Evolutionary conservation across 129 eudicot genomes (phyloP).

Genomic region (Flaveria robusta): DNA sequence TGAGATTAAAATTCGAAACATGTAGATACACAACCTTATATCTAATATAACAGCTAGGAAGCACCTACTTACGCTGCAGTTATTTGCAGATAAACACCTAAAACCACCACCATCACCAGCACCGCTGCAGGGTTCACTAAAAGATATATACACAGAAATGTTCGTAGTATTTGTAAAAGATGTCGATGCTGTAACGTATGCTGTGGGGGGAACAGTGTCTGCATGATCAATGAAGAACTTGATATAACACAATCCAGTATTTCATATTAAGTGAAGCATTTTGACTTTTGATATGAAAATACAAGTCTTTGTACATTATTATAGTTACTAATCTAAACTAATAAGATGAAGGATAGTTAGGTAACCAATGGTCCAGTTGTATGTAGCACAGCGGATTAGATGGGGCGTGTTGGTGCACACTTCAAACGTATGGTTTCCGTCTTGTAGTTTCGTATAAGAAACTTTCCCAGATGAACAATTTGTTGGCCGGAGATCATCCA

Average conservation of each 20-base stretch:
- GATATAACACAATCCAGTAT: neutral
- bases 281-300: neutral
- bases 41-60: neutral
- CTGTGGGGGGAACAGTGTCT: conserved; percentile 91
- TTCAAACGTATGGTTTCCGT: conserved; percentile 72
- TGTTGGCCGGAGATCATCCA: conserved; percentile 53
- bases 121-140: conserved; percentile 60
- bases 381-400: conserved; percentile 60
- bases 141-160: conserved; percentile 67
- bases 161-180: conserved; percentile 61
- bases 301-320: neutral
- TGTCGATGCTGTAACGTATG: conserved; percentile 55
- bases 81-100: conserved; percentile 59
- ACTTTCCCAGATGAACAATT: conserved; percentile 64
- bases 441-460: conserved; percentile 51
- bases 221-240: conserved; percentile 32
- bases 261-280: neutral
- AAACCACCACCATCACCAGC: conserved; percentile 56
- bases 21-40: conserved; percentile 15
- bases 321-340: conserved; percentile 12
- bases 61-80: conserved; percentile 91
- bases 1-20: conserved; percentile 8
- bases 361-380: conserved; percentile 87
- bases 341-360: conserved; percentile 19
- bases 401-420: conserved; percentile 58